Evolutionary conservation across 208 protist genomes (phyloP).

Genomic region (Novymonas esmeraldas): DNA sequence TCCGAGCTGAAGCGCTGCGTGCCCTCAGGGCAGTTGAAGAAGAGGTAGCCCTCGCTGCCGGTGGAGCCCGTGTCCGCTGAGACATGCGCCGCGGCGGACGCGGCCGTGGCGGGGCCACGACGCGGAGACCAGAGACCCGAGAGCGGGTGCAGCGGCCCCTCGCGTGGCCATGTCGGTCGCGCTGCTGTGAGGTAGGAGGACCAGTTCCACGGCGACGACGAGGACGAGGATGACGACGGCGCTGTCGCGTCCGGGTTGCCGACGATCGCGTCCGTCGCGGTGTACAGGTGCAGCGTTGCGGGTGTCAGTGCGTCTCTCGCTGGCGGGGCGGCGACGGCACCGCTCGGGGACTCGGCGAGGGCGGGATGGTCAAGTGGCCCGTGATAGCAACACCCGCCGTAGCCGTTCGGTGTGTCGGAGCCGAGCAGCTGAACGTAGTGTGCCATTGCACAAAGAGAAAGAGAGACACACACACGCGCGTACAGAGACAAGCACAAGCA

Average conservation of each 20-base stretch:
- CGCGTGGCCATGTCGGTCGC: slow-evolving; percentile 20
- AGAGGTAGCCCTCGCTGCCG: slow-evolving; percentile 60
- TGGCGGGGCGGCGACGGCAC: too few relatives aligned
- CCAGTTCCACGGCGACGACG: slow-evolving; percentile 8
- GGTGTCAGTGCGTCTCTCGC: neutral
- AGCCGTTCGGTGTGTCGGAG: slow-evolving; percentile 76
- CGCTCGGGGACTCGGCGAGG: slow-evolving; percentile 25
- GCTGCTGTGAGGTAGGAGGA: slow-evolving; percentile 18
- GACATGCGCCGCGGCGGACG: neutral
- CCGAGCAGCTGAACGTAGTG: slow-evolving; percentile 80
- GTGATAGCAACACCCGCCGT: slow-evolving; percentile 79
- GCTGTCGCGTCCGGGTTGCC: neutral
- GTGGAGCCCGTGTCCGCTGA: slow-evolving; percentile 25
- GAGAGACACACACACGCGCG: too few relatives aligned
- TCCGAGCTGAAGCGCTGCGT: slow-evolving; percentile 84
- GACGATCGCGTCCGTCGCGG: neutral
- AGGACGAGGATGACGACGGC: too few relatives aligned
- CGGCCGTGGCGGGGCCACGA: neutral
- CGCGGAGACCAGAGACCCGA: too few relatives aligned
- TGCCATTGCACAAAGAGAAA: too few relatives aligned
- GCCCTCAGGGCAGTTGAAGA: slow-evolving; percentile 90
- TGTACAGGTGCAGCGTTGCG: neutral
- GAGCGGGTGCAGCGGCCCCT: slow-evolving; percentile 3
- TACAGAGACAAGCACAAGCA: too few relatives aligned
- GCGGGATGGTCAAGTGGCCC: slow-evolving; percentile 56